Conservation (phyloP, 257 asterid genomes). For the Agastache rugosa region DNA sequence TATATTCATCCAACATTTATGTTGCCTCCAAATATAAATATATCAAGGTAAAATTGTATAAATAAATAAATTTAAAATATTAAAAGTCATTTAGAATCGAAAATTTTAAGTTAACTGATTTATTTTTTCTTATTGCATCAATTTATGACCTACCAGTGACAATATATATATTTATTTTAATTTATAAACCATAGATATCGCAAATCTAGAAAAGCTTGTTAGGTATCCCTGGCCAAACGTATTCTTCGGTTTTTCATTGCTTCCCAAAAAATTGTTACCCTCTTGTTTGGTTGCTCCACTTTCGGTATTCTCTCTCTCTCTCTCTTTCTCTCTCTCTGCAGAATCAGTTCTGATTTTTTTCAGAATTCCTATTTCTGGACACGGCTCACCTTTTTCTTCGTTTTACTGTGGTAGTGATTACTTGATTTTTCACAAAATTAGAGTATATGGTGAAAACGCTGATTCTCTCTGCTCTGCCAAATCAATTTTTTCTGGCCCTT, state of each 20-base stretch:
- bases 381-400: background rate
- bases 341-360: background rate
- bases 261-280: background rate
- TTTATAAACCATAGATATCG: background rate
- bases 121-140: too few relatives aligned
- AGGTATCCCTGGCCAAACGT: background rate
- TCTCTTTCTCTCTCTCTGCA: background rate
- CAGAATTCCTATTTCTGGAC: background rate
- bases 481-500: background rate
- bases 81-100: too few relatives aligned
- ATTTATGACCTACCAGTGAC: too few relatives aligned
- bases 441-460: background rate
- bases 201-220: background rate
- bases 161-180: too few relatives aligned
- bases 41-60: too few relatives aligned
- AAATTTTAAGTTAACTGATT: too few relatives aligned
- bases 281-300: background rate
- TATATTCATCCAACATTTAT: too few relatives aligned
- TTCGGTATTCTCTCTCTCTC: background rate
- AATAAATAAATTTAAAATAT: too few relatives aligned
- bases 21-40: too few relatives aligned
- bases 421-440: background rate
- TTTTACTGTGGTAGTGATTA: background rate
- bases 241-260: background rate
- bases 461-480: background rate